phyloP scores from a whole-genome alignment of 257 asterid genomes.

The Fraxinus excelsior region DNA sequence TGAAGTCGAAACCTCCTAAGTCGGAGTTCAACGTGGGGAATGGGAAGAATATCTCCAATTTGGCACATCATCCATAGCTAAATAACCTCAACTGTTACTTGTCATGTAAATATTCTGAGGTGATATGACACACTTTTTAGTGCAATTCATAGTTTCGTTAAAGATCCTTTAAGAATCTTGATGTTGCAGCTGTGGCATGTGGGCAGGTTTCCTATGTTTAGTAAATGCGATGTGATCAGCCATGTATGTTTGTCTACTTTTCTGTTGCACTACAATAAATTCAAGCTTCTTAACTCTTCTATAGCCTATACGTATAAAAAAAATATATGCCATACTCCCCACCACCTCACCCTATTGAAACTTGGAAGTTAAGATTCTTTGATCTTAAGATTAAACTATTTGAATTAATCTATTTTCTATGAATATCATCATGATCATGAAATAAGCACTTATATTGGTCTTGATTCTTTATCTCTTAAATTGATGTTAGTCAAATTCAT shows the following conservation, averaged over 20 bases:
- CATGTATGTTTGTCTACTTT: slow-evolving; percentile 36
- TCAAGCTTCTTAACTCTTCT: slow-evolving; percentile 27
- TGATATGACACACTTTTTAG: no score
- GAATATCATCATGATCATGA: neutral
- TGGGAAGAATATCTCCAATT: no score
- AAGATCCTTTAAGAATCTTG: slow-evolving; percentile 14
- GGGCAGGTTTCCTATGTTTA: slow-evolving; percentile 53
- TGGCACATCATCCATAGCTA: no score
- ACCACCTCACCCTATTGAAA: neutral
- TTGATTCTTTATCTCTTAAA: neutral
- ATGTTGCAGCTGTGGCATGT: slow-evolving; percentile 37
- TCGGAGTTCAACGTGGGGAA: no score
- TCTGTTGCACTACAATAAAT: slow-evolving; percentile 5
- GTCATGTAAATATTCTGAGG: no score
- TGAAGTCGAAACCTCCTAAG: no score
- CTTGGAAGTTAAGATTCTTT: neutral
- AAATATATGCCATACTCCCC: neutral
- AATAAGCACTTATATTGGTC: neutral
- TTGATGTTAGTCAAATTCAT: neutral
- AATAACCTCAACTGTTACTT: no score
- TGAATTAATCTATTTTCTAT: neutral
- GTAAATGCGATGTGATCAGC: slow-evolving; percentile 43
- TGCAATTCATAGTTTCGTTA: no score
- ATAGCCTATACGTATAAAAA: slow-evolving; percentile 5
- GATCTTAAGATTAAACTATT: neutral